Base-by-base conservation (phyloP, 441 rosid species). In the Rhodomyrtus psidioides region DNA sequence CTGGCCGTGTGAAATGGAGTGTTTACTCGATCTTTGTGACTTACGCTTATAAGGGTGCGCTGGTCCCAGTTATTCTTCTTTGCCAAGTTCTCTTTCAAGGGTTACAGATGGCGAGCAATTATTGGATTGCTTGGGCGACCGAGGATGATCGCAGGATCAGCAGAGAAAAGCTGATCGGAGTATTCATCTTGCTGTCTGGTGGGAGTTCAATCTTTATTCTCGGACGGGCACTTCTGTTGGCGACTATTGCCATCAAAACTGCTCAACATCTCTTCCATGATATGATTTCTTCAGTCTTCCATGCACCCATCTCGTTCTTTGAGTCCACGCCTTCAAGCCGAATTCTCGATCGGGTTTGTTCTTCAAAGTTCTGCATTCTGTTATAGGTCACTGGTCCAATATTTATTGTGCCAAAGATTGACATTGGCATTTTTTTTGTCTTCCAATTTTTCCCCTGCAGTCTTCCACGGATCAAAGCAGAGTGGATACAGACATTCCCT, bases 401-500 rank as follows among this genome's bases (percentile, higher is more conserved):
- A 19, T 10, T 65, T 7, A 53, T 60, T 82, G 2, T 81, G 44
- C 27, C 39, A 75, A 16, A 85, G 39, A 30, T 46, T 55, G 34
- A 88, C 53, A 59, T 26, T 59, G 28, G 27, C 84, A 21, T 34
- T 2, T 34, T 53, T 34, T 12, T 21, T 46, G 44, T 39, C 54
- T 26, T 82, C 49, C 49, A 49, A 49, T 53, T 84, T 54, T 42
- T 21, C 74, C 82, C 10, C 81, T 87, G 79, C 92, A 94, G 94
- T 92, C 94, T 62, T 94, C 94, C 24, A 92, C 91, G 34, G 95
- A 94, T 87, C 96, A 92, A 90, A 90, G 94, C 89, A 91, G 93
- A 57, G 93, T 94, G 83, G 95, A 94, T 90, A 92, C 93, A 14
- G 95, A 94, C 86, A 92, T 94, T 86, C 94, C 96, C 7, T 93